Conservation (phyloP, 2,329 filamentous ascomycete genomes). For the Alternaria triticina region DNA sequence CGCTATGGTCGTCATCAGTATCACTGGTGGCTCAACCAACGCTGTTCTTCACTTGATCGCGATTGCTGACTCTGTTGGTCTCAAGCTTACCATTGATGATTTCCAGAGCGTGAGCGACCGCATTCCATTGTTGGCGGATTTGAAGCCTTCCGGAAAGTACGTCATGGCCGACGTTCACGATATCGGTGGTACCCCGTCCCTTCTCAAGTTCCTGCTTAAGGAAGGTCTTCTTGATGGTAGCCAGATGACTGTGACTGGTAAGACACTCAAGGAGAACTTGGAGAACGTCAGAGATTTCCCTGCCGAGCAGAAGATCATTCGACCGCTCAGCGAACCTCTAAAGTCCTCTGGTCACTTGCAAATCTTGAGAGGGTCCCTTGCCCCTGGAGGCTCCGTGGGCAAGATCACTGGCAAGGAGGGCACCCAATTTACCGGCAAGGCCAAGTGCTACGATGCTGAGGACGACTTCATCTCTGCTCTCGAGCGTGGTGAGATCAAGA, state of each 20-base stretch:
- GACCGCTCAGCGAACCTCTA: constrained; percentile 71
- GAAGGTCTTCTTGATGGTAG: constrained; percentile 58
- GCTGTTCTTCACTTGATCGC: constrained; percentile 60
- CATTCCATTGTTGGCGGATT: constrained; percentile 58
- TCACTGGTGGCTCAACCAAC: constrained; percentile 59
- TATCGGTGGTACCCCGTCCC: constrained; percentile 58
- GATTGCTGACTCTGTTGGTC: constrained; percentile 58
- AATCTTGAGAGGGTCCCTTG: constrained; percentile 72
- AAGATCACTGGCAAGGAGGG: constrained; percentile 83
- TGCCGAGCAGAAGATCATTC: constrained; percentile 72
- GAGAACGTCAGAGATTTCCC: constrained; percentile 68
- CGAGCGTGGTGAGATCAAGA: constrained; percentile 71
- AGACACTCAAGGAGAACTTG: constrained; percentile 58
- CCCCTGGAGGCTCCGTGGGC: constrained; percentile 72
- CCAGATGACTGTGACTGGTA: constrained; percentile 58
- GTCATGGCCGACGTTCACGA: constrained; percentile 66
- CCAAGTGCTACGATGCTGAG: constrained; percentile 73
- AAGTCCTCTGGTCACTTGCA: constrained; percentile 75
- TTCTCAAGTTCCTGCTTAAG: constrained; percentile 58
- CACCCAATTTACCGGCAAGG: constrained; percentile 69
- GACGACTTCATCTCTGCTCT: constrained; percentile 72
- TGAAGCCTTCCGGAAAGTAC: constrained; percentile 61
- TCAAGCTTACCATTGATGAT: constrained; percentile 59
- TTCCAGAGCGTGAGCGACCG: constrained; percentile 59
- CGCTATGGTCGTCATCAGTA: constrained; percentile 59